Evolutionary conservation across 2,329 filamentous ascomycete genomes (phyloP), one percentile per base, ranked within the genome.

Genomic region (Xylaria hypoxylon): DNA sequence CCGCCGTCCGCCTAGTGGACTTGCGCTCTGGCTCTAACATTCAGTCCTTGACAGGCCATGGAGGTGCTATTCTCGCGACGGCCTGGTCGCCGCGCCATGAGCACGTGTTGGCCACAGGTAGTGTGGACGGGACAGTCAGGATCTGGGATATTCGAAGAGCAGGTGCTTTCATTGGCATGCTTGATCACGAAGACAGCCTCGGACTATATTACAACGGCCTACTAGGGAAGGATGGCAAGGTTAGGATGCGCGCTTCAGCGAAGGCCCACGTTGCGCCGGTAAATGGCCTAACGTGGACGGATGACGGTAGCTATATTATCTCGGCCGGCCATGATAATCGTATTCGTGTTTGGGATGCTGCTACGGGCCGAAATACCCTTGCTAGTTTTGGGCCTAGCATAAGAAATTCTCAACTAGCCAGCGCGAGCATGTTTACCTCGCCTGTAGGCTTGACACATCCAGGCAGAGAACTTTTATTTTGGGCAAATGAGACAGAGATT

Each of bases 71-170:
- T 1, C 80, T 93, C 5, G 87, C 90, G 0, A 84, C 92, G 0
- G 86, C 89, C 3, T 98, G 96, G 96, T 95, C 92, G 63, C 94
- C 94, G 0, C 86, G 87, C 5, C 84, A 90, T 53, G 92, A 94
- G 52, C 87, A 97, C 74, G 83, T 96, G 3, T 85, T 98, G 2
- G 92, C 91, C 10, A 95, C 92, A 57, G 93, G 92, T 0, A 92
- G 93, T n/a, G 87, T 90, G 0, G 94, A 98, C 76, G 94, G 94
- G 22, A 90, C 89, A 10, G 89, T 94, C 2, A 88, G 94, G 24
- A 83, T 97, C 40, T 98, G 95, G 90, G 95, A 98, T 77, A 87
- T 97, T 28, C 86, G 95, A 3, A 89, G 92, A 35, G 92, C 92
- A 33, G 90, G 91, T 22, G 90, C 90, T 6, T 88, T 91, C 22